These are phyloP conservation scores for Pseudopediastrum boryanum DNA, from an alignment of 139 green algal species.

Conservation along the genomic window DNA sequence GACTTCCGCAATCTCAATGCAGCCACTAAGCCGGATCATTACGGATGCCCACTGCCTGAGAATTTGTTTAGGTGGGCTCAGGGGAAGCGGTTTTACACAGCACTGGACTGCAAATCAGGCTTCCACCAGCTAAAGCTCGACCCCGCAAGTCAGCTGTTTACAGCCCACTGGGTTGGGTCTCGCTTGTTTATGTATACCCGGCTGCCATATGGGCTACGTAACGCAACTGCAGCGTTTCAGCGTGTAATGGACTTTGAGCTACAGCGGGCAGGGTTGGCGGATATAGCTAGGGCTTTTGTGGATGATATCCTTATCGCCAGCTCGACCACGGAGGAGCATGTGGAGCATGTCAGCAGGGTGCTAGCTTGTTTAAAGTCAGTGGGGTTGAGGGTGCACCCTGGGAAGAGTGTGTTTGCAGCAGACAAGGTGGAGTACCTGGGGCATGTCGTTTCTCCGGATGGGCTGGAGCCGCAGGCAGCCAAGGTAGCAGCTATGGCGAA, in stretches of 20 bases:
- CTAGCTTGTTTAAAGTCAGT: background rate
- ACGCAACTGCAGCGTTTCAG: constrained; percentile 32
- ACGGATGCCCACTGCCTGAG: no score
- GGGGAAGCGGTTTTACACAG: no score
- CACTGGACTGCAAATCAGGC: no score
- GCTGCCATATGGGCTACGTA: constrained; percentile 35
- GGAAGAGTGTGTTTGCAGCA: constrained; percentile 18
- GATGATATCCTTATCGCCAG: constrained; percentile 34
- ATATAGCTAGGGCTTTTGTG: constrained; percentile 23
- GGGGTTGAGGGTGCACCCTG: constrained; percentile 31
- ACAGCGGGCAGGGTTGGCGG: background rate
- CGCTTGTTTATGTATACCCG: constrained; percentile 3
- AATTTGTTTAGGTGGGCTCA: no score
- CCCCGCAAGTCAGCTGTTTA: no score
- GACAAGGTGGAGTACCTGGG: constrained; percentile 42
- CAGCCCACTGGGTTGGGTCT: no score
- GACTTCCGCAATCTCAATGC: no score
- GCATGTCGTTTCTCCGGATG: constrained; percentile 31
- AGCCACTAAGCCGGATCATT: no score
- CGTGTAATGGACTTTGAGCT: constrained; percentile 22
- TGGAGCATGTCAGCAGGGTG: constrained; percentile 7
- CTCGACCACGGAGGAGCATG: constrained; percentile 4
- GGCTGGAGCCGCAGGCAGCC: constrained; percentile 15
- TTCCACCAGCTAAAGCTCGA: no score
- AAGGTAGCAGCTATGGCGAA: constrained; percentile 43